Conservation (phyloP, 148 eudicot genomes). For the Rhododendron griersonianum region DNA sequence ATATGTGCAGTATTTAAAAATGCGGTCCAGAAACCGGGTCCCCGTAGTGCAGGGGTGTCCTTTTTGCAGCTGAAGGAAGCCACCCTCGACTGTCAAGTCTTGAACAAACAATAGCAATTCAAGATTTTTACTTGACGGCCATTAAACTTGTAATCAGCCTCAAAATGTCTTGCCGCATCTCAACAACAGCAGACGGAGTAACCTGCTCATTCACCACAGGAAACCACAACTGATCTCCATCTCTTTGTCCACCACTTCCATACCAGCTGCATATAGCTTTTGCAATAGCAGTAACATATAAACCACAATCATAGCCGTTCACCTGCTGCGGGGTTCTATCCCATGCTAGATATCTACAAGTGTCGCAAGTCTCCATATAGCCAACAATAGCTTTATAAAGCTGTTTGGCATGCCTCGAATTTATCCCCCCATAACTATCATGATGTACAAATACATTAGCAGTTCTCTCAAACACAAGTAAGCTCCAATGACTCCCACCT, state of each 20-base stretch:
- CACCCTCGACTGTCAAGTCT: background rate
- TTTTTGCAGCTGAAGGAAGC: background rate
- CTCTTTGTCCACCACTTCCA: constrained; percentile 15
- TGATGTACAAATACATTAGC: constrained; percentile 69
- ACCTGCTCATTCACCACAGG: constrained; percentile 40
- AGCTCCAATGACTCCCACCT: constrained; percentile 91
- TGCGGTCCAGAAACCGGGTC: background rate
- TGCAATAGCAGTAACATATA: constrained; percentile 70
- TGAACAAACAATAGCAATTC: background rate
- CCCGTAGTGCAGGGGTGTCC: too few species aligned
- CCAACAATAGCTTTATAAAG: constrained; percentile 41
- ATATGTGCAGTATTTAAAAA: too few species aligned
- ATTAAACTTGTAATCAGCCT: constrained; percentile 41
- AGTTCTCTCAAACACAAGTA: constrained; percentile 54
- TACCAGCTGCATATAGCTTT: constrained; percentile 66
- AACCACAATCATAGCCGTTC: constrained; percentile 85
- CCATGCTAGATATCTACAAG: constrained; percentile 37
- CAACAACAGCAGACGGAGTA: constrained; percentile 35
- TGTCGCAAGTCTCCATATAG: constrained; percentile 24
- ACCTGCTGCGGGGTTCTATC: constrained; percentile 52
- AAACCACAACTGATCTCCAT: constrained; percentile 53
- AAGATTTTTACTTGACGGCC: constrained; percentile 16
- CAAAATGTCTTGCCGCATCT: constrained; percentile 52
- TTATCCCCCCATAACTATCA: constrained; percentile 53
- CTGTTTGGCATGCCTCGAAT: constrained; percentile 35